Percentiles rank a stretch among this genome's conserved stretches.
These are phyloP conservation scores for Ceratobasidium sp. DNA, from an alignment of 1,284 basidiomycete species.

Conservation along the genomic window DNA sequence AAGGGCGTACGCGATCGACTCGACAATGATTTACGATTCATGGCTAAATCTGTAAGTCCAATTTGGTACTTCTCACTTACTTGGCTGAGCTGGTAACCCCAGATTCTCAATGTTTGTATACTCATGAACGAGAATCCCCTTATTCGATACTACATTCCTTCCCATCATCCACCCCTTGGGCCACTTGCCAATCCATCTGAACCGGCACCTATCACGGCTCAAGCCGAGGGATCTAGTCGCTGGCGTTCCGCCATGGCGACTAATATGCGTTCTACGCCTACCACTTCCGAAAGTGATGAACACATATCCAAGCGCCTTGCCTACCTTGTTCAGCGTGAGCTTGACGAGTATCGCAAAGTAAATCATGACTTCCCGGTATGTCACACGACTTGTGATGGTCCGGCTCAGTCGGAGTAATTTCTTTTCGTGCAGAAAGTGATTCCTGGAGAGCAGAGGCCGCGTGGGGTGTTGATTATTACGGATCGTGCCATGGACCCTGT, in stretches of 20 bases:
- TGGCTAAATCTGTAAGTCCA: slow-evolving; percentile 68
- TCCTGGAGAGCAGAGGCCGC: slow-evolving; percentile 74
- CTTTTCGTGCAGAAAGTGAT: slow-evolving; percentile 60
- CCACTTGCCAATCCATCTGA: slow-evolving; percentile 73
- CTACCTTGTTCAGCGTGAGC: slow-evolving; percentile 79
- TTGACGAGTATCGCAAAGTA: slow-evolving; percentile 87
- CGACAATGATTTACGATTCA: slow-evolving; percentile 86
- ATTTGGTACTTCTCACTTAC: neutral
- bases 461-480: slow-evolving; percentile 89
- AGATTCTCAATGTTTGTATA: slow-evolving; percentile 93
- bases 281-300: slow-evolving; percentile 52
- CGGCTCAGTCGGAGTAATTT: slow-evolving; percentile 33
- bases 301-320: slow-evolving; percentile 84
- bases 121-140: slow-evolving; percentile 94
- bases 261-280: slow-evolving; percentile 37
- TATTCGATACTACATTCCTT: slow-evolving; percentile 93
- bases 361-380: slow-evolving; percentile 89
- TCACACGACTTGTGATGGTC: slow-evolving; percentile 28
- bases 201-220: slow-evolving; percentile 67
- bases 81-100: slow-evolving; percentile 46
- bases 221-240: slow-evolving; percentile 68
- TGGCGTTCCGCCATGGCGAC: slow-evolving; percentile 65
- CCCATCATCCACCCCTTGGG: slow-evolving; percentile 87
- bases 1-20: slow-evolving; percentile 65
- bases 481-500: slow-evolving; percentile 95